Base-by-base conservation (phyloP, 1,284 basidiomycete genomes). In the Fomitopsis palustris region DNA sequence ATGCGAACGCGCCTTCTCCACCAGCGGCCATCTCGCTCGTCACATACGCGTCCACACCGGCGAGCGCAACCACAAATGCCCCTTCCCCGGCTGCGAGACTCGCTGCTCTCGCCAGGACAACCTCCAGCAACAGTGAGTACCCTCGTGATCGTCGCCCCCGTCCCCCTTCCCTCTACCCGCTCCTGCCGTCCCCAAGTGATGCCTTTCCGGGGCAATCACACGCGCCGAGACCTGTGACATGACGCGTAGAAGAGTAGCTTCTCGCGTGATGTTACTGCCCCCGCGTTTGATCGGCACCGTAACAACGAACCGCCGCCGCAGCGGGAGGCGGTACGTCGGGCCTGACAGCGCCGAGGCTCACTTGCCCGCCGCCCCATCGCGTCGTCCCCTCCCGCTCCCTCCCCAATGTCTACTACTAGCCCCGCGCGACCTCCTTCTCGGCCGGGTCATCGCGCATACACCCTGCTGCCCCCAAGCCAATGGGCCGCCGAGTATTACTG, bases 31-130 rank as follows among this genome's bases (percentile, higher is more conserved):
- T 69, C 83, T 93, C 21, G 88, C 92, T 0, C 82, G 92, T 53
- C 92, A 94, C 71, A 82, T 87, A 25, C 81, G 90, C 55, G 85
- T 93, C 12, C 92, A 94, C 74, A 93, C 92, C 8, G 90, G 91
- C 55, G 88, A 92, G 68, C 77, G 87, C 59, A 90, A 90, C 73
- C 88, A 91, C 76, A 88, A 85, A 58, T 92, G 89, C 66, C 90
- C 90, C 31, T 92, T 91, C 73, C 90, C 89, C 23, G 90, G 90
- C 37, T 92, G 90, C 69, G 87, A 91, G 64, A 92, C 89, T 2
- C 79, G 88, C 16, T 92, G 90, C 67, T 90, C 88, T 5, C 78
- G 89, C 51, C 89, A 91, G 70, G 90, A 92, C 67, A 92, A 92
- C 64, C 78, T 92, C 12, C 90, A 92, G 62, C 90, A 92, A 67